Conservation (phyloP, 805 yeast genomes). For the Monosporozyma yasuniensis region DNA sequence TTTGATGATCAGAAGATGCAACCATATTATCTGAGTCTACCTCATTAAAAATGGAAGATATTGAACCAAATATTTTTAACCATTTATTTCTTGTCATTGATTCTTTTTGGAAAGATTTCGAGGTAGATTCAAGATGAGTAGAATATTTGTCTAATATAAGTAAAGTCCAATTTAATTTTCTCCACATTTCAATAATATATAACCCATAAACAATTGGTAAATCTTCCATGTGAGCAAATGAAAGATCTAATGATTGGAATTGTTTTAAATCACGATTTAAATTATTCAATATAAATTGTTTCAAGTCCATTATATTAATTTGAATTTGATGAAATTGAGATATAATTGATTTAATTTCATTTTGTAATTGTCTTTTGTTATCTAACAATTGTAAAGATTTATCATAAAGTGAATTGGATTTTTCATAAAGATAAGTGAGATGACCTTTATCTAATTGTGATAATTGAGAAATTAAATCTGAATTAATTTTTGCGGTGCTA, state of each 20-base stretch:
- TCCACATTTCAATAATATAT: constrained; percentile 50
- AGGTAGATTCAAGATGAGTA: constrained; percentile 42
- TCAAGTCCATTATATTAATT: constrained; percentile 30
- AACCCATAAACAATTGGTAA: constrained; percentile 65
- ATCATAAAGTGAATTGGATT: constrained; percentile 22
- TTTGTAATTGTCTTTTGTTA: constrained; percentile 30
- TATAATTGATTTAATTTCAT: not conserved
- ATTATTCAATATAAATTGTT: constrained; percentile 26
- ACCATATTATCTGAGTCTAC: no score
- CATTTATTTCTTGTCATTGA: constrained; percentile 8
- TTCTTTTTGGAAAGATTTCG: constrained; percentile 35
- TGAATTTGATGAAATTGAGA: constrained; percentile 15
- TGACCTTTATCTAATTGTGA: constrained; percentile 7
- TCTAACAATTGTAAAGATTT: constrained; percentile 18
- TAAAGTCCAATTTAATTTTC: constrained; percentile 48
- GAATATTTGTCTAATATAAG: constrained; percentile 32
- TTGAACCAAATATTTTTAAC: constrained; percentile 6
- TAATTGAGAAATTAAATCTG: not conserved
- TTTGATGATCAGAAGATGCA: not conserved
- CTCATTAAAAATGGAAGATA: constrained; percentile 6
- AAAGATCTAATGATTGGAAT: constrained; percentile 18
- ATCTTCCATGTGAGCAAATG: constrained; percentile 42
- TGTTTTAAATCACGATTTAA: constrained; percentile 25
- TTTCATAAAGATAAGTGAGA: constrained; percentile 17
- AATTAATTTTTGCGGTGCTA: constrained; percentile 12